phyloP scores from a whole-genome alignment of 768 basidiomycete genomes.

The Lactifluus echinatus region DNA sequence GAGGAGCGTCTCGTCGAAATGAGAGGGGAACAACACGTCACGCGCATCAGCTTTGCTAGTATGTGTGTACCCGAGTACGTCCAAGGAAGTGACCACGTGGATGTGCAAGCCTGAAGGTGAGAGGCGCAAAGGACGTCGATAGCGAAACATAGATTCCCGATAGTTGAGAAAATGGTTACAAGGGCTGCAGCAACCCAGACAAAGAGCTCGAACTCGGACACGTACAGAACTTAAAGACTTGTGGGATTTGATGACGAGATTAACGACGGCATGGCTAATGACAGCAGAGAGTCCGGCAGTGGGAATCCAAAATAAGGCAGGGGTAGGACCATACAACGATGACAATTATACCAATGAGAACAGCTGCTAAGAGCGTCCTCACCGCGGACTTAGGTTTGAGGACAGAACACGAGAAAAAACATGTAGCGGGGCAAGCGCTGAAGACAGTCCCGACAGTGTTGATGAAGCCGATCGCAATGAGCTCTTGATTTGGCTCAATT shows the following conservation, averaged over 20 bases:
- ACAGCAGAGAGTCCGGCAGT: constrained; percentile 79
- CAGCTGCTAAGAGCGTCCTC: constrained; percentile 84
- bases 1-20: constrained; percentile 83
- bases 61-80: constrained; percentile 52
- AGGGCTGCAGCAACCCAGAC: constrained; percentile 85
- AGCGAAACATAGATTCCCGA: constrained; percentile 91
- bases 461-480: constrained; percentile 98
- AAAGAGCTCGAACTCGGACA: constrained; percentile 86
- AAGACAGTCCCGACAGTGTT: constrained; percentile 89
- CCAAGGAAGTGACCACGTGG: constrained; percentile 91
- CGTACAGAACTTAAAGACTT: constrained; percentile 86
- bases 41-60: constrained; percentile 35
- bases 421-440: constrained; percentile 90
- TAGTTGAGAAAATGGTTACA: constrained; percentile 85
- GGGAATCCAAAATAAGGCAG: constrained; percentile 88
- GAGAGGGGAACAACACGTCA: constrained; percentile 79
- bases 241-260: constrained; percentile 80
- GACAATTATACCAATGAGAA: constrained; percentile 79
- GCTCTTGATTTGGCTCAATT: constrained; percentile 87
- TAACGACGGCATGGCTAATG: constrained; percentile 88
- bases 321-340: constrained; percentile 93
- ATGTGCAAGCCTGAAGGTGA: constrained; percentile 79
- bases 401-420: constrained; percentile 97
- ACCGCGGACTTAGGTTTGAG: constrained; percentile 95
- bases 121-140: constrained; percentile 63